phyloP scores from a whole-genome alignment of 2,329 filamentous ascomycete genomes.

The Fusarium mexicanum region DNA sequence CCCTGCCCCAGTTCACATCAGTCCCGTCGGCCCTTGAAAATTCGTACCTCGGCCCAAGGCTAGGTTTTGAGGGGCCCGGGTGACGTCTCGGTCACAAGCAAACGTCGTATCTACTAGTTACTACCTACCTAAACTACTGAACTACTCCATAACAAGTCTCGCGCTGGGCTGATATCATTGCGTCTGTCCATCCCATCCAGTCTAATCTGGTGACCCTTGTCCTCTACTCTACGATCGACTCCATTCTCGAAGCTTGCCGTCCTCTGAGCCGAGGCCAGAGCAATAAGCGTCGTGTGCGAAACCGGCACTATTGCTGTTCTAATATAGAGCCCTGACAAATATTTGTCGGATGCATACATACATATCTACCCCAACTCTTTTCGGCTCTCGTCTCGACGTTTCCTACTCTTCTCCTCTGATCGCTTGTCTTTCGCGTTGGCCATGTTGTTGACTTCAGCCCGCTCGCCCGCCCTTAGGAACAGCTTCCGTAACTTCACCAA shows the following conservation, averaged over 20 bases:
- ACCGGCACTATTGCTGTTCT: constrained; percentile 18
- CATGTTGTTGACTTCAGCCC: constrained; percentile 52
- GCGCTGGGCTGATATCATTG: neutral
- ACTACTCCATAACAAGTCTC: neutral
- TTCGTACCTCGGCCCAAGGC: constrained; percentile 43
- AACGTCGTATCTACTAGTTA: neutral
- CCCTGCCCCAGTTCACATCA: neutral
- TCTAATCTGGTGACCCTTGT: neutral
- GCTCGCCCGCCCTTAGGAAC: constrained; percentile 48
- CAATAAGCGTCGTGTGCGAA: constrained; percentile 22
- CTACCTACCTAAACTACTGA: neutral
- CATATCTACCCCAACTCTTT: constrained; percentile 12
- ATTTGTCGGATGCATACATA: constrained; percentile 18
- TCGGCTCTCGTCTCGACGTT: neutral
- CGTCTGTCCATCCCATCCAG: neutral
- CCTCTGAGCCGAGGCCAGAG: constrained; percentile 32
- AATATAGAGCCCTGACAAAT: constrained; percentile 27
- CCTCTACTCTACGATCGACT: neutral
- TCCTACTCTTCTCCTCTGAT: constrained; percentile 1
- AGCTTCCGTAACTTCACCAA: constrained; percentile 46
- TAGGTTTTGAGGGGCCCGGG: constrained; percentile 30
- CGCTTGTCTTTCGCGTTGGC: constrained; percentile 35
- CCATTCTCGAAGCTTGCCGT: constrained; percentile 18
- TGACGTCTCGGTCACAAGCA: constrained; percentile 41
- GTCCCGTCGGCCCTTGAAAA: constrained; percentile 22